Base-by-base conservation (phyloP, 2,329 filamentous ascomycete genomes). In the Achaetomium macrosporum region DNA sequence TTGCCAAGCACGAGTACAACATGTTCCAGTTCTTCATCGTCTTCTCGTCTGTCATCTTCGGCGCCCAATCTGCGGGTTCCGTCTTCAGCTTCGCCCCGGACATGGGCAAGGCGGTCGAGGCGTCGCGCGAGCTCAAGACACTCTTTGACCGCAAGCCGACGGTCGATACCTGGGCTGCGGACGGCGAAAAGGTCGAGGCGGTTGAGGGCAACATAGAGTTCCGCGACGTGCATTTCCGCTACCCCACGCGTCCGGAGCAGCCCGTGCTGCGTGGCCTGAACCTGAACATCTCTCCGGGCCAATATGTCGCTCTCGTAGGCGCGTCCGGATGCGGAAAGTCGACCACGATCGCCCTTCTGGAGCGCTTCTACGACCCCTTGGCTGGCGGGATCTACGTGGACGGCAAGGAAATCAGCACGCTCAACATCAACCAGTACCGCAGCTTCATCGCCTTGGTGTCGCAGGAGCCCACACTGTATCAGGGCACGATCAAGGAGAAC, bases 381-480 rank as follows among this genome's bases (percentile, higher is more conserved):
- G 78, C 82, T 0, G 93, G 93, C 12, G 84, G 84, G 13, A 77
- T 99, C 33, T 88, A 83, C 54, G 77, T 97, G 16, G 92, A 97
- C 64, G 89, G 84, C 51, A 82, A 84, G 58, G 88, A 96, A 57
- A 89, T 97, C 63, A 85, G 83, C 55, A 77, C 76, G 11, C 76
- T 96, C 45, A 92, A 95, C 63, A 76, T 96, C 64, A 90, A 88
- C 69, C 83, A 91, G 51, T 96, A 96, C 72, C 85, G 93, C 48
- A 84, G 79, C 16, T 82, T 85, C 67, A 81, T 97, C 58, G 87
- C 92, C 0, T 84, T 99, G 10, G 92, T 99, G 13, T 90, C 87
- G 33, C 93, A 97, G 66, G 93, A 97, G 67, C 92, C 93, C 0
- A 96, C 92, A 0, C 73, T 99, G 0, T 99, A 96, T 71, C 90